Evolutionary conservation across 805 yeast species (phyloP).

Genomic region (Candida pseudoglaebosa): DNA sequence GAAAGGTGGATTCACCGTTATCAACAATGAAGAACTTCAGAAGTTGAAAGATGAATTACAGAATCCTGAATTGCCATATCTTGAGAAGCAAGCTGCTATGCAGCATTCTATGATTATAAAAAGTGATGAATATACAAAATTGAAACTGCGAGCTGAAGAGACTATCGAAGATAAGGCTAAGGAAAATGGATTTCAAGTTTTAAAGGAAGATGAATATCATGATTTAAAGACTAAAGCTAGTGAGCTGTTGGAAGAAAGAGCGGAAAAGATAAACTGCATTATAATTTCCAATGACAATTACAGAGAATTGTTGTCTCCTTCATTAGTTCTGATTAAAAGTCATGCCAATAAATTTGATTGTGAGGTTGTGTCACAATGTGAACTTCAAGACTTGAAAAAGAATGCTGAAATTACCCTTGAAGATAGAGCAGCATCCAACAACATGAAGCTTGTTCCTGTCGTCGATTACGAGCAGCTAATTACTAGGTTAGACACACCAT

Average conservation of each 20-base stretch:
- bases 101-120: neutral
- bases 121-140: constrained; percentile 7
- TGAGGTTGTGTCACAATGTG: constrained; percentile 11
- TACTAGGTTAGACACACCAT: constrained; percentile 12
- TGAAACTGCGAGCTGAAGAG: constrained; percentile 8
- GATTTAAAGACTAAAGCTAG: constrained; percentile 12
- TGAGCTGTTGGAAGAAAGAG: constrained; percentile 16
- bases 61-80: constrained; percentile 18
- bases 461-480: constrained; percentile 18
- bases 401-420: constrained; percentile 10
- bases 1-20: neutral
- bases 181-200: neutral
- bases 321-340: constrained; percentile 6
- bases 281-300: constrained; percentile 8
- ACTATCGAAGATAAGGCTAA: constrained; percentile 10
- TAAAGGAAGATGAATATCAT: constrained; percentile 12
- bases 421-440: constrained; percentile 7
- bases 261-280: constrained; percentile 8
- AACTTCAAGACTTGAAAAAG: constrained; percentile 10
- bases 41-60: constrained; percentile 10
- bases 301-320: constrained; percentile 7
- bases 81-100: neutral
- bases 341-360: constrained; percentile 9
- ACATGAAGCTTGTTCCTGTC: constrained; percentile 12
- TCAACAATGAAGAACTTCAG: constrained; percentile 6